Evolutionary conservation across 2,329 filamentous ascomycete species (phyloP).

Genomic region (Cercospora sojina): DNA sequence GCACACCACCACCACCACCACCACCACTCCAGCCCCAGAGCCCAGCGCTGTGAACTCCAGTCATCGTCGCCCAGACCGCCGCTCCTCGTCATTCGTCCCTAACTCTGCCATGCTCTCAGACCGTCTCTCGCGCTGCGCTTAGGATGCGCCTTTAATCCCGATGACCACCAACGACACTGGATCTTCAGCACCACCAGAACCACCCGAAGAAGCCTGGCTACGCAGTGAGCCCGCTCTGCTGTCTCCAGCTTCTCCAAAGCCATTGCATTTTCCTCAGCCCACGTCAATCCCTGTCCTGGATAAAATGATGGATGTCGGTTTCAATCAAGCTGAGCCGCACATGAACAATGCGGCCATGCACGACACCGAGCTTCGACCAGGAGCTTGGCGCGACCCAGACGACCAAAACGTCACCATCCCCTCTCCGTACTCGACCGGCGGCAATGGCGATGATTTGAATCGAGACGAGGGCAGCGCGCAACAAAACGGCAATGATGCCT

Average conservation of each 20-base stretch:
- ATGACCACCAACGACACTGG: constrained; percentile 28
- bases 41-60: neutral
- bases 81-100: neutral
- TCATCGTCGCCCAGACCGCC: neutral
- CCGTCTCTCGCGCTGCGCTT: constrained; percentile 5
- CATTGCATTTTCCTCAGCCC: constrained; percentile 65
- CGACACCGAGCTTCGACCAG: constrained; percentile 37
- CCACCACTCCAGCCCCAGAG: neutral
- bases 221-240: constrained; percentile 58
- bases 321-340: constrained; percentile 65
- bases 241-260: constrained; percentile 70
- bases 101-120: constrained; percentile 13
- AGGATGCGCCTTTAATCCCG: constrained; percentile 18
- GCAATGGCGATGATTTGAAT: constrained; percentile 16
- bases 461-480: constrained; percentile 9
- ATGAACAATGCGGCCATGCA: constrained; percentile 42
- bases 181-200: constrained; percentile 22
- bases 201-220: constrained; percentile 60
- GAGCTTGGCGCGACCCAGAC: constrained; percentile 37
- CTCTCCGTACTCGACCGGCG: constrained; percentile 28
- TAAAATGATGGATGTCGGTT: constrained; percentile 69
- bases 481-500: constrained; percentile 3
- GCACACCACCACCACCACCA: constrained; percentile 1
- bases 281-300: constrained; percentile 68
- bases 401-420: constrained; percentile 25